A percentile compares a stretch with the other conserved stretches of the same genome.
These are phyloP conservation scores for Tilletia caries DNA, from an alignment of 1,284 basidiomycete genomes.

Conservation along the genomic window DNA sequence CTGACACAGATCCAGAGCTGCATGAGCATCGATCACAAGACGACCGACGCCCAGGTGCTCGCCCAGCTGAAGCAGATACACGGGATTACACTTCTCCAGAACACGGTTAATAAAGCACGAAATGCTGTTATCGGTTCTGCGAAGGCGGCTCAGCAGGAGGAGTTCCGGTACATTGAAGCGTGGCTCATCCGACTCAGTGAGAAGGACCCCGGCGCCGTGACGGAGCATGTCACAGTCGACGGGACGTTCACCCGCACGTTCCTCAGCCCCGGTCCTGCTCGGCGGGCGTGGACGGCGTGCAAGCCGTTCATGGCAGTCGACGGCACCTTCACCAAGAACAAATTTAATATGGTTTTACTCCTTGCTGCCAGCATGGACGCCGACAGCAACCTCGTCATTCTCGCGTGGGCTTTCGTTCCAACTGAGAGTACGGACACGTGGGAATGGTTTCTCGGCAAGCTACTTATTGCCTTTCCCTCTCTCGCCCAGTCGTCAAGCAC, in stretches of 20 bases:
- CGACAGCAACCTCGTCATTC: background rate
- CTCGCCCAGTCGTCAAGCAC: background rate
- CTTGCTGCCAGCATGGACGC: background rate
- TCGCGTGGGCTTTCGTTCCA: background rate
- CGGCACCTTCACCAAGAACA: constrained; percentile 5
- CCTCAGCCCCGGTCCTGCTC: background rate
- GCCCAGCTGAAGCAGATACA: background rate
- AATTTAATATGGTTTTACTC: background rate
- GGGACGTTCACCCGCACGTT: background rate
- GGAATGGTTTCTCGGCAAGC: background rate
- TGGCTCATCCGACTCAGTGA: background rate
- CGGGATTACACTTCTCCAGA: background rate
- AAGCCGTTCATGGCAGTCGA: background rate
- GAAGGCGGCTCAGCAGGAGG: background rate
- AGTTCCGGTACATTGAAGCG: background rate
- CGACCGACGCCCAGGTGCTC: background rate
- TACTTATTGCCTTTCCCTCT: background rate
- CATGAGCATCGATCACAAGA: background rate
- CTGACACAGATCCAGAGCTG: background rate
- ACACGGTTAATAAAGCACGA: background rate
- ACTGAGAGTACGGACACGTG: background rate
- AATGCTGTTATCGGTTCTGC: background rate
- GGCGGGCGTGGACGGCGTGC: background rate
- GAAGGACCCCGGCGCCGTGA: background rate
- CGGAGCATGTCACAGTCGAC: background rate